A percentile compares a stretch with the other conserved stretches of the same genome.
Evolutionary conservation across 192 early-diverging fungal species (phyloP).

Genomic region (Paraglomus brasilianum): DNA sequence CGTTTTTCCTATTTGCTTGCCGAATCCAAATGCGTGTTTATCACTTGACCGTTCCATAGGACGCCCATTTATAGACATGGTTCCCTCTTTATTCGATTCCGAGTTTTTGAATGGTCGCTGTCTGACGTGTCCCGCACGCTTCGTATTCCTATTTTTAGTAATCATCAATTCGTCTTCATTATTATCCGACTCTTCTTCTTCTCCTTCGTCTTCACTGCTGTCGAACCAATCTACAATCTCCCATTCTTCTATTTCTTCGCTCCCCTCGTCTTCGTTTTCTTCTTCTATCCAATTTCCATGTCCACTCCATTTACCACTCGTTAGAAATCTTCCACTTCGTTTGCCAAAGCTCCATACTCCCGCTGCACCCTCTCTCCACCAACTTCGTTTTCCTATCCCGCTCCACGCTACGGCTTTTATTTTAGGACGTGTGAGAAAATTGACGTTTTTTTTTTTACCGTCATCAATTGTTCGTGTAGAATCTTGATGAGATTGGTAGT

Average conservation of each 20-base stretch:
- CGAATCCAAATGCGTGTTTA: too few relatives aligned
- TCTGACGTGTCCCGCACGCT: slow-evolving; percentile 31
- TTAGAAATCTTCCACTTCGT: slow-evolving; percentile 5
- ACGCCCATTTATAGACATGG: too few relatives aligned
- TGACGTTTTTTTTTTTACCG: slow-evolving; percentile 34
- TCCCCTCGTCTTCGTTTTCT: slow-evolving; percentile 20
- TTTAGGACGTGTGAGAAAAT: slow-evolving; percentile 27
- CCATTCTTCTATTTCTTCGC: slow-evolving; percentile 30
- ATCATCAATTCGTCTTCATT: slow-evolving; percentile 12
- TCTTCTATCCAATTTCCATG: background rate
- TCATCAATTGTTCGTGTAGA: slow-evolving; percentile 5
- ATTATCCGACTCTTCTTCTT: background rate
- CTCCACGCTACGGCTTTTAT: slow-evolving; percentile 28
- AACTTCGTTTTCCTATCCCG: background rate
- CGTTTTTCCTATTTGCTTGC: too few relatives aligned
- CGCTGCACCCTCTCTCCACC: slow-evolving; percentile 4
- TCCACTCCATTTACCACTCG: background rate
- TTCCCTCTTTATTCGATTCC: too few relatives aligned
- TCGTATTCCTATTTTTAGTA: background rate
- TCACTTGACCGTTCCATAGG: too few relatives aligned
- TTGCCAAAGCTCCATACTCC: background rate
- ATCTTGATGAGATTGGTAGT: background rate
- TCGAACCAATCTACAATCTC: slow-evolving; percentile 27
- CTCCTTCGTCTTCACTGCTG: slow-evolving; percentile 4
- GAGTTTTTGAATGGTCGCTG: too few relatives aligned